A percentile compares a stretch with the other conserved stretches of the same genome.
Evolutionary conservation across 73 alveolate genomes (phyloP).

Genomic region (Paramecium sonneborni): DNA sequence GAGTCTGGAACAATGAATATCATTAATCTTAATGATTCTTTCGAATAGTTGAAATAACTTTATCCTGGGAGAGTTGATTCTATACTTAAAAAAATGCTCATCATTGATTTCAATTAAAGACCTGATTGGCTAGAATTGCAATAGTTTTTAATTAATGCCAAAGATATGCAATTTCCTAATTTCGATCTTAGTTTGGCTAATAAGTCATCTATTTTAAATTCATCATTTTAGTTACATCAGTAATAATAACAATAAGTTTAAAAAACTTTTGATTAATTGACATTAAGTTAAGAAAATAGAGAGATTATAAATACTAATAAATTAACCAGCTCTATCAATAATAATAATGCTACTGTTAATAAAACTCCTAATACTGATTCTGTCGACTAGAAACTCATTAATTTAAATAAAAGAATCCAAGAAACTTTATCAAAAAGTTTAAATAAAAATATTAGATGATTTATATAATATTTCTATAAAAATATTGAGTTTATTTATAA

Average conservation of each 20-base stretch:
- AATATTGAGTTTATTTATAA: too few species aligned
- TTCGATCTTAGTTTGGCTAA: background rate
- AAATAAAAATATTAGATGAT: conserved; percentile 26
- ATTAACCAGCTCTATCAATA: background rate
- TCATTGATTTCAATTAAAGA: conserved; percentile 23
- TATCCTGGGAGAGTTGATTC: conserved; percentile 47
- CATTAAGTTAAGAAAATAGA: background rate
- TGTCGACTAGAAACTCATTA: background rate
- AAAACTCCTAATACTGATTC: background rate
- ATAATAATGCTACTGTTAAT: background rate
- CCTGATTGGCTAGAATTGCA: conserved; percentile 48
- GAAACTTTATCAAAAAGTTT: background rate
- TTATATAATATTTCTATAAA: background rate
- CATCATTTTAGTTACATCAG: background rate
- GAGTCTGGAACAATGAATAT: background rate
- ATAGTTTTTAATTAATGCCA: background rate
- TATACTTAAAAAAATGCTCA: background rate
- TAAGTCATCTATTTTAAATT: background rate
- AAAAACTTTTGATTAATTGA: background rate
- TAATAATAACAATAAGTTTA: background rate
- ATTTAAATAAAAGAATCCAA: conserved; percentile 38
- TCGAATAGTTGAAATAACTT: background rate
- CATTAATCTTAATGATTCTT: background rate
- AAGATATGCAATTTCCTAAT: background rate
- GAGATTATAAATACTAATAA: background rate